Evolutionary conservation across 2,329 filamentous ascomycete genomes (phyloP).

Genomic region (Zymoseptoria crescenta): DNA sequence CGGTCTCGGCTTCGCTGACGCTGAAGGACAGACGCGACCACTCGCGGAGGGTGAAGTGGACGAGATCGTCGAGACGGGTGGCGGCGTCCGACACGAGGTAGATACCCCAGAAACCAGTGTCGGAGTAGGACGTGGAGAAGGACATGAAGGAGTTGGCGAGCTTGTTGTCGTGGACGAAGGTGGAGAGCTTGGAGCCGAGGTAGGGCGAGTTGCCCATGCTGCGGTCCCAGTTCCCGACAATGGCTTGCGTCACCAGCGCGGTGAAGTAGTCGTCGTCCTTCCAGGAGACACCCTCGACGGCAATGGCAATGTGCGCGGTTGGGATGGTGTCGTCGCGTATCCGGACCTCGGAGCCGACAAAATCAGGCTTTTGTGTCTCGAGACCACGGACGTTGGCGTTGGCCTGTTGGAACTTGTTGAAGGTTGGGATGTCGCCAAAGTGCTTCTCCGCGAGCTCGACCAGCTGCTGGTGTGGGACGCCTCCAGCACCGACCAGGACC

Average conservation of each 20-base stretch:
- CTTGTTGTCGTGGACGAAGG: slow-evolving; percentile 86
- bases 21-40: slow-evolving; percentile 91
- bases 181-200: slow-evolving; percentile 96
- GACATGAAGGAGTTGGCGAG: slow-evolving; percentile 99
- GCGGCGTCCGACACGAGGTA: slow-evolving; percentile 91
- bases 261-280: slow-evolving; percentile 99
- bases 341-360: slow-evolving; percentile 91
- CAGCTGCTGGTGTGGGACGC: slow-evolving; percentile 85
- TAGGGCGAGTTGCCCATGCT: slow-evolving; percentile 96
- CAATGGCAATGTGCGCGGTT: slow-evolving; percentile 95
- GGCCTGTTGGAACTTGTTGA: slow-evolving; percentile 65
- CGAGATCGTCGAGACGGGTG: slow-evolving; percentile 82
- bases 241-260: slow-evolving; percentile 91
- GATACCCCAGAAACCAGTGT: slow-evolving; percentile 99
- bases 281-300: slow-evolving; percentile 99
- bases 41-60: slow-evolving; percentile 97
- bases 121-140: slow-evolving; percentile 98
- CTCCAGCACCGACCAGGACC: slow-evolving; percentile 93
- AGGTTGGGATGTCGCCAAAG: slow-evolving; percentile 71
- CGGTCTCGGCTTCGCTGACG: slow-evolving; percentile 82
- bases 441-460: slow-evolving; percentile 95
- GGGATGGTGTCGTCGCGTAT: slow-evolving; percentile 94
- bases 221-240: slow-evolving; percentile 99
- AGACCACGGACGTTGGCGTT: slow-evolving; percentile 62
- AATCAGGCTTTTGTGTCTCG: slow-evolving; percentile 77